A percentile compares a stretch with the other conserved stretches of the same genome.
Evolutionary conservation across 2,329 filamentous ascomycete species (phyloP).

Genomic region (Aspergillus tamarii): DNA sequence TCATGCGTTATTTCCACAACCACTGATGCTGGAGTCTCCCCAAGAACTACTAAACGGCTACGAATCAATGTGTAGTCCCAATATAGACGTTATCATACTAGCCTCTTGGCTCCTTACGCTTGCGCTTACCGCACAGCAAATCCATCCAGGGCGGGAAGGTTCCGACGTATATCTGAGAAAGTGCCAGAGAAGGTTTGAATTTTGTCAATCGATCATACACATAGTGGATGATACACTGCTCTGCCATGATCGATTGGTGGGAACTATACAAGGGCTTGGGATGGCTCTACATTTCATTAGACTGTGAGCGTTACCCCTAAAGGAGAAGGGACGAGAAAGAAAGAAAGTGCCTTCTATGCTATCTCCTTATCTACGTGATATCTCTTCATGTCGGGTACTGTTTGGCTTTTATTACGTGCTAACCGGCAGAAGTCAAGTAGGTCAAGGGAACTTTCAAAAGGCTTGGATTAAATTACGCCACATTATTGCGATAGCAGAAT

Average conservation of each 20-base stretch:
- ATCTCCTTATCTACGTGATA: background rate
- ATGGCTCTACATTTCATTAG: slow-evolving; percentile 39
- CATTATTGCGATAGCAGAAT: slow-evolving; percentile 41
- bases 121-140: slow-evolving; percentile 20
- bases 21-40: slow-evolving; percentile 13
- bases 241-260: slow-evolving; percentile 20
- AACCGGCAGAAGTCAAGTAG: slow-evolving; percentile 29
- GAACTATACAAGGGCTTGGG: slow-evolving; percentile 16
- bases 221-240: slow-evolving; percentile 18
- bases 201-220: slow-evolving; percentile 15
- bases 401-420: background rate
- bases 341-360: background rate
- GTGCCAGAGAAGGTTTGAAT: slow-evolving; percentile 3
- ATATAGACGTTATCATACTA: slow-evolving; percentile 17
- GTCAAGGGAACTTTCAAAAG: slow-evolving; percentile 38
- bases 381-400: no score
- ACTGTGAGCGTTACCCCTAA: slow-evolving; percentile 32
- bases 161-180: background rate
- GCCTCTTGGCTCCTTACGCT: slow-evolving; percentile 21
- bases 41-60: slow-evolving; percentile 16
- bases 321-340: background rate
- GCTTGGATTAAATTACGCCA: slow-evolving; percentile 43
- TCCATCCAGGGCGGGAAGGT: background rate
- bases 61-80: slow-evolving; percentile 17
- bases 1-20: slow-evolving; percentile 20